Conservation (phyloP, 805 yeast genomes). For the Cyberlindnera saturnus region DNA sequence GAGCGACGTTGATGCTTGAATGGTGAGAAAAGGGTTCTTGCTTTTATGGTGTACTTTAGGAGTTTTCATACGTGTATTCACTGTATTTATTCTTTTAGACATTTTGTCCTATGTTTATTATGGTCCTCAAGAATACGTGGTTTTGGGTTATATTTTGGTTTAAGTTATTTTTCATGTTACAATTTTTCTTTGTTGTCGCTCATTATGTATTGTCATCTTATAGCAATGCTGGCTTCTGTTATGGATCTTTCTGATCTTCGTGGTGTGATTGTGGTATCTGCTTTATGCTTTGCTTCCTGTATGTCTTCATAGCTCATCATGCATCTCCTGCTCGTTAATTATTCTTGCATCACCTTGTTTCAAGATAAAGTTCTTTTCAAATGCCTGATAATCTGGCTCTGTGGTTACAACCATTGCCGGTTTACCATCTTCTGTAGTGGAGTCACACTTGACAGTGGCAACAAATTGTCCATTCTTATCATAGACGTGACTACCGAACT, state of each 20-base stretch:
- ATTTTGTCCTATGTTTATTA: too few species aligned
- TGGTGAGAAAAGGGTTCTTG: background rate
- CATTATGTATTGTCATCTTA: too few species aligned
- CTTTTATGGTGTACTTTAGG: background rate
- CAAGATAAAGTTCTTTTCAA: background rate
- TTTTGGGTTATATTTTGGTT: too few species aligned
- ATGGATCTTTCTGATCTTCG: too few species aligned
- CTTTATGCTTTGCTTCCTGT: background rate
- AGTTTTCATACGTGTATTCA: background rate
- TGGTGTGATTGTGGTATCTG: background rate
- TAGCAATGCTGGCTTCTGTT: too few species aligned
- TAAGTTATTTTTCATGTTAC: too few species aligned
- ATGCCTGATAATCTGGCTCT: background rate
- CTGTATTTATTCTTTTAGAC: too few species aligned
- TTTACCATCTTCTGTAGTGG: background rate
- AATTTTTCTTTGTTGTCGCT: too few species aligned
- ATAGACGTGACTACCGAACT: background rate
- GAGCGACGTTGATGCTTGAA: constrained; percentile 11
- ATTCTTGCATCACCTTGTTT: background rate
- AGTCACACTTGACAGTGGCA: background rate
- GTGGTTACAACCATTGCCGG: background rate
- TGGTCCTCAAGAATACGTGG: too few species aligned
- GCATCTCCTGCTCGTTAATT: background rate
- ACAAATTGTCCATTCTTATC: background rate
- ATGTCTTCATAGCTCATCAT: background rate